Conservation (phyloP, 352 stramenopile genomes). For the Blastocystis sp. region DNA sequence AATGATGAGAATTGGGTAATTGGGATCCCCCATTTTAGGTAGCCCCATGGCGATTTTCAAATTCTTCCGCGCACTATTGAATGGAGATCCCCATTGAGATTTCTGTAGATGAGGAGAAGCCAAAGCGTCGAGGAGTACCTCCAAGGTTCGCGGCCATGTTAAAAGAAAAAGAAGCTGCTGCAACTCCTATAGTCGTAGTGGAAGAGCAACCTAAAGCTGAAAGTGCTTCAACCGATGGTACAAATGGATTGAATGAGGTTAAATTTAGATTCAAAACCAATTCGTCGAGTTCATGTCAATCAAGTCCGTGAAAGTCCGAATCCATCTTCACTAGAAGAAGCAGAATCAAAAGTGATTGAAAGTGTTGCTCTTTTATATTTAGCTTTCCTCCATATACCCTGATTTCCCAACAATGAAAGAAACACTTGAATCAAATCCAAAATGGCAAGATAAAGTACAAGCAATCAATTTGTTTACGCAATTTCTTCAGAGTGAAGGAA, state of each 20-base stretch:
- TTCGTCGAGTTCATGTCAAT: background rate
- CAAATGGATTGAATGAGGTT: background rate
- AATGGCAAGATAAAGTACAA: conserved; percentile 59
- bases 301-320: background rate
- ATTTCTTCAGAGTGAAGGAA: background rate
- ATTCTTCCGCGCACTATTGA: conserved; percentile 18
- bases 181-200: background rate
- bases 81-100: conserved; percentile 56
- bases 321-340: conserved; percentile 24
- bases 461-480: conserved; percentile 34
- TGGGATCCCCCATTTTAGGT: background rate
- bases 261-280: background rate
- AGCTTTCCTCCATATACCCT: conserved; percentile 34
- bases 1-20: background rate
- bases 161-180: conserved; percentile 37
- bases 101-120: background rate
- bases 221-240: background rate
- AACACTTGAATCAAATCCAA: background rate
- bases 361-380: background rate
- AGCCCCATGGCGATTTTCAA: background rate
- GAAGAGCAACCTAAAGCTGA: background rate
- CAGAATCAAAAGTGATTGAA: background rate
- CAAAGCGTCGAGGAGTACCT: background rate
- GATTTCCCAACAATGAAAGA: conserved; percentile 43
- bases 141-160: conserved; percentile 33